Evolutionary conservation across 495 filamentous ascomycete genomes (phyloP), one percentile per base, ranked within the genome.

Genomic region (Penicillium roqueforti): DNA sequence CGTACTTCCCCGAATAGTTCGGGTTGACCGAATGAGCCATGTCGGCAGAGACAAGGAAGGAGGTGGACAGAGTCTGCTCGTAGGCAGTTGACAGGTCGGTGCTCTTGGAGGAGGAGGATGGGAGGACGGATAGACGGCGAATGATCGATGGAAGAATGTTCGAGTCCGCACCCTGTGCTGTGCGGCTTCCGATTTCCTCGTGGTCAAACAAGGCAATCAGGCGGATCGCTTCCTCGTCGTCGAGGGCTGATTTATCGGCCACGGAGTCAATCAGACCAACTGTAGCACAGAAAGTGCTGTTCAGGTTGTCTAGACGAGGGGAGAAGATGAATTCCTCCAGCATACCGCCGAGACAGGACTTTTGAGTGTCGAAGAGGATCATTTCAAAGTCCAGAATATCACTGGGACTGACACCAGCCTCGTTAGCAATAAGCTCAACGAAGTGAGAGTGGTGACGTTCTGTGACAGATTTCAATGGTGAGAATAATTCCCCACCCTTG

Each of bases 1-100:
- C 93, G 70, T 97, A 96, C 73, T 97, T 97, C 55, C 69, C 80
- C 1, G 84, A 74, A 71, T 96, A 97, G 74, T 99, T 99, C 32
- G 93, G 93, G 68, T 99, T 87, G 14, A 97, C 84, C 2, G 84
- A 84, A 72, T 99, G 93, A 3, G 95, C 91, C 92, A 97, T 97
- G 68, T 99, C 93, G 36, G 95, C 95, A 7, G 92, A 96, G 56
- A 97, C 78, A 37, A 99, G 81, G 77, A 99, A 96, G 2, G 89
- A 96, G n/a, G 85, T 88, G 22, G 88, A 80, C 42, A 96, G 81
- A 13, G 89, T 92, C 74, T 97, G 91, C 71, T 97, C 93, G 63
- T 92, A 96, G 29, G 92, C 91, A 10, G 92, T 96, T 7, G 81
- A 65, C 13, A 77, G 67, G 51, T 87, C 82, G 11, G 71, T 57